Evolutionary conservation across 169 alveolate species (phyloP).

Genomic region (Plasmodium gaboni): DNA sequence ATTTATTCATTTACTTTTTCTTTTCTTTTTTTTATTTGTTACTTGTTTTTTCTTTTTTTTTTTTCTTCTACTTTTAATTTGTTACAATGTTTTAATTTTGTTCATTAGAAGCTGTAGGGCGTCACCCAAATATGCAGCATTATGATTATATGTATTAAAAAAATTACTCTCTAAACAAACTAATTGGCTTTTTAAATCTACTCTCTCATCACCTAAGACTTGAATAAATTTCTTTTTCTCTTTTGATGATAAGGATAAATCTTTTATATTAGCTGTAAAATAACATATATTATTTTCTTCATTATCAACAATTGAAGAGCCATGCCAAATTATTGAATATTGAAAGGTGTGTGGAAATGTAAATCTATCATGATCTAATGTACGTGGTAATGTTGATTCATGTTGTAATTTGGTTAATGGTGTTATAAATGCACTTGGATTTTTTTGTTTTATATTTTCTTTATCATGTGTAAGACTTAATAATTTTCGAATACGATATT

Average conservation of each 20-base stretch:
- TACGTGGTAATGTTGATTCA: constrained; percentile 84
- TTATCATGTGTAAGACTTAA: constrained; percentile 39
- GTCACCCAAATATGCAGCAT: constrained; percentile 79
- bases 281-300: constrained; percentile 71
- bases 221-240: constrained; percentile 59
- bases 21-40: not conserved
- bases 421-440: constrained; percentile 84
- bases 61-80: constrained; percentile 49
- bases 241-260: constrained; percentile 76
- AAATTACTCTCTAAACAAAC: constrained; percentile 74
- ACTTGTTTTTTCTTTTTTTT: not conserved
- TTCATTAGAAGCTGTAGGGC: constrained; percentile 55
- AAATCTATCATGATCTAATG: constrained; percentile 82
- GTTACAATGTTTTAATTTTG: constrained; percentile 74
- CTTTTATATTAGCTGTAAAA: constrained; percentile 83
- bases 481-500: constrained; percentile 78
- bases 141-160: constrained; percentile 76
- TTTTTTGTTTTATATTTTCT: constrained; percentile 64
- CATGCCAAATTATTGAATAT: constrained; percentile 85
- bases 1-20: not conserved
- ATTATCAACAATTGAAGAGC: constrained; percentile 79
- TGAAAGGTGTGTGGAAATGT: constrained; percentile 86
- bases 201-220: constrained; percentile 75
- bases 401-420: constrained; percentile 88
- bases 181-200: constrained; percentile 25